Percentiles rank a stretch among this genome's conserved stretches.
These are phyloP conservation scores for Rostrohypoxylon terebratum DNA, from an alignment of 495 filamentous ascomycete genomes.

Conservation along the genomic window DNA sequence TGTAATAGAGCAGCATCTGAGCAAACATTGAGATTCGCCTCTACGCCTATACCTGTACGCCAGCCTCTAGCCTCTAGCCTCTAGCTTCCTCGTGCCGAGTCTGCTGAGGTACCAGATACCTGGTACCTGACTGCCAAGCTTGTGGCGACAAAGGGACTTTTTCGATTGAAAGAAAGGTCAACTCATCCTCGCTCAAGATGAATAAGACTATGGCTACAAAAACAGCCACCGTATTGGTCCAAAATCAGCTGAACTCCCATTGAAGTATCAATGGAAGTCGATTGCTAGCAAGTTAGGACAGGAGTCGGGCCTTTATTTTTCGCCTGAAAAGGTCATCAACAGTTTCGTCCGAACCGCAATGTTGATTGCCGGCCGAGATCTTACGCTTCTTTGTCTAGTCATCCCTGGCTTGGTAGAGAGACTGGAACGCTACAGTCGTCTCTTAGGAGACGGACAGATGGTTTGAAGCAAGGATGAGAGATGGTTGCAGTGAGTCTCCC, in stretches of 20 bases:
- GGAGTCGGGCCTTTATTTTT: conserved; percentile 4
- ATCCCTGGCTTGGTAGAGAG: conserved; percentile 4
- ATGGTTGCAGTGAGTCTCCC: conserved; percentile 5
- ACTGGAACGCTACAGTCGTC: conserved; percentile 17
- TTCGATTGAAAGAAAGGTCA: not conserved
- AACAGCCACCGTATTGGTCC: not conserved
- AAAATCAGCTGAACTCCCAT: not conserved
- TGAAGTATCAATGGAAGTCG: not conserved
- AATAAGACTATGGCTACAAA: not conserved
- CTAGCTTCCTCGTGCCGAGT: not conserved
- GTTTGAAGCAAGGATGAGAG: not conserved
- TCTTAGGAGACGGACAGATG: not conserved
- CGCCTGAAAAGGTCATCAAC: not conserved
- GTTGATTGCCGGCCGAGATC: conserved; percentile 22
- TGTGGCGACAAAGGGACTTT: not conserved
- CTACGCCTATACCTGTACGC: too few species aligned
- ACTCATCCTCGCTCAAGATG: not conserved
- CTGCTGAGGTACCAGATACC: not conserved
- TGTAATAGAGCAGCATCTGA: not conserved
- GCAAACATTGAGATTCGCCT: not conserved
- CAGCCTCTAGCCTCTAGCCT: not conserved
- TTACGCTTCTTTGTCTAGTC: not conserved
- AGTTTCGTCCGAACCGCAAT: conserved; percentile 1
- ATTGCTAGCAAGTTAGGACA: not conserved
- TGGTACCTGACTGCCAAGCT: not conserved